Percentiles rank a stretch among this genome's conserved stretches.
Conservation (phyloP, 805 yeast genomes). For the Candida railenensis region DNA sequence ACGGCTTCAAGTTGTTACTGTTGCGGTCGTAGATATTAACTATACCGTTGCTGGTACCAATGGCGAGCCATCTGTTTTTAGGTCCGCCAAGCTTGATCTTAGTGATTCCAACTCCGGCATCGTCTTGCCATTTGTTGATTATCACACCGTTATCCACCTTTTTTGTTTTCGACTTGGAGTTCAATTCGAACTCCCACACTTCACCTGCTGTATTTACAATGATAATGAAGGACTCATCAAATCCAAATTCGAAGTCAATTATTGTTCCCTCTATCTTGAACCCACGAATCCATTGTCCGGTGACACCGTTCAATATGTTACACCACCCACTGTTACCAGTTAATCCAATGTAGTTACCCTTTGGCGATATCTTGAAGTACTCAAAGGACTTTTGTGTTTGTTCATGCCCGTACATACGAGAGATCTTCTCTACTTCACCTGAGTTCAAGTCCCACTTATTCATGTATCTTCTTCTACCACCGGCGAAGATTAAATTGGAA, state of each 20-base stretch:
- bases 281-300: constrained; percentile 86
- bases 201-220: constrained; percentile 80
- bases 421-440: constrained; percentile 77
- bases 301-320: constrained; percentile 68
- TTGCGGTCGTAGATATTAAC: constrained; percentile 79
- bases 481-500: constrained; percentile 66
- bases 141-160: constrained; percentile 43
- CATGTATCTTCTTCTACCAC: constrained; percentile 90
- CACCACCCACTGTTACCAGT: constrained; percentile 91
- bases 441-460: constrained; percentile 81
- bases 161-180: constrained; percentile 6
- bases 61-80: constrained; percentile 76
- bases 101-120: constrained; percentile 82
- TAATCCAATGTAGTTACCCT: constrained; percentile 71
- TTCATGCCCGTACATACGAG: constrained; percentile 91
- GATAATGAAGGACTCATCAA: constrained; percentile 43
- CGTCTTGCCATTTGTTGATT: constrained; percentile 76
- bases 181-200: constrained; percentile 74
- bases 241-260: constrained; percentile 73
- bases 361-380: constrained; percentile 71
- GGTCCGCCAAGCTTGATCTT: constrained; percentile 69
- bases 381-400: constrained; percentile 83
- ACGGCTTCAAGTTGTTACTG: constrained; percentile 42
- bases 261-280: constrained; percentile 87
- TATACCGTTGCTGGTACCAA: constrained; percentile 86